A percentile compares a stretch with the other conserved stretches of the same genome.
Evolutionary conservation across 305 asterid genomes (phyloP).

Genomic region (Fraxinus baroniana): DNA sequence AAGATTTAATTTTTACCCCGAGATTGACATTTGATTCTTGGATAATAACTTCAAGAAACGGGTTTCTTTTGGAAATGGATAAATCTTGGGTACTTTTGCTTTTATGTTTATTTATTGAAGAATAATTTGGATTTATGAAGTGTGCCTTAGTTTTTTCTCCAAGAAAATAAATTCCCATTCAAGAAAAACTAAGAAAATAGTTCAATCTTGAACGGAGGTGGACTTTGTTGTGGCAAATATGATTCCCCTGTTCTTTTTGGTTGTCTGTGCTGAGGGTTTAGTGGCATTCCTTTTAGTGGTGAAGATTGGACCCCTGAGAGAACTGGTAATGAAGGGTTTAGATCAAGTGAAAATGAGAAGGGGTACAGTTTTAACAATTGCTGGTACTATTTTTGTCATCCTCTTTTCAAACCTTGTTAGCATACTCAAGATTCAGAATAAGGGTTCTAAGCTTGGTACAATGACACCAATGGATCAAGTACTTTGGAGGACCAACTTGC

Average conservation of each 20-base stretch:
- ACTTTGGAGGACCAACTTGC: constrained; percentile 93
- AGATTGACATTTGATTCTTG: not conserved
- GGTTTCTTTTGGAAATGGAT: not conserved
- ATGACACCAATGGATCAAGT: constrained; percentile 99
- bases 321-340: constrained; percentile 76
- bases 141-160: not conserved
- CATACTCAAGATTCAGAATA: constrained; percentile 91
- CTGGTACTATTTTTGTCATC: constrained; percentile 77
- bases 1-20: not conserved
- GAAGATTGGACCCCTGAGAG: constrained; percentile 89
- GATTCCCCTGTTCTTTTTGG: constrained; percentile 87
- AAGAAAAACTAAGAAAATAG: not conserved
- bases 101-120: not conserved
- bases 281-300: constrained; percentile 83
- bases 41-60: not conserved
- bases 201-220: not conserved
- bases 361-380: constrained; percentile 83
- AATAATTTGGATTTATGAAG: not conserved
- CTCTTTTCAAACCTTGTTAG: constrained; percentile 69
- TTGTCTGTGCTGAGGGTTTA: constrained; percentile 70
- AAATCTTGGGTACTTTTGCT: constrained; percentile 2
- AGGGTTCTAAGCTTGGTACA: constrained; percentile 91
- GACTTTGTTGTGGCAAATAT: constrained; percentile 29
- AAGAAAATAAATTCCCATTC: not conserved
- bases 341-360: constrained; percentile 91